Conservation (phyloP, 495 filamentous ascomycete species). For the Penicillium roqueforti region DNA sequence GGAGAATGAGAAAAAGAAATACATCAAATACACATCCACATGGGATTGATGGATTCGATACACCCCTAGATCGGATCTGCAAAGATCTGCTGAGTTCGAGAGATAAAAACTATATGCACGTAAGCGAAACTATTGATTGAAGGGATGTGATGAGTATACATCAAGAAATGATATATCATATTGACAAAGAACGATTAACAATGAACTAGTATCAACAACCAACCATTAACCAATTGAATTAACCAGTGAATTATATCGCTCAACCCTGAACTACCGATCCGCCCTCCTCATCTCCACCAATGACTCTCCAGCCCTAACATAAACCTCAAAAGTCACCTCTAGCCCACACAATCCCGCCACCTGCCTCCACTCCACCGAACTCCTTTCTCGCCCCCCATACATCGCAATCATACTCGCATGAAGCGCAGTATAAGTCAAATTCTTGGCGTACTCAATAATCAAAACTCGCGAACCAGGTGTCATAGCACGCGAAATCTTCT, state of each 20-base stretch:
- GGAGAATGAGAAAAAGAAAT: not conserved
- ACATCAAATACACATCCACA: not conserved
- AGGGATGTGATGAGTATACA: not conserved
- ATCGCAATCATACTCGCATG: constrained; percentile 38
- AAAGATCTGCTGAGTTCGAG: not conserved
- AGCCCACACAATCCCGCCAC: constrained; percentile 31
- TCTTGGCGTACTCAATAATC: constrained; percentile 40
- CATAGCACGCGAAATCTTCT: constrained; percentile 45
- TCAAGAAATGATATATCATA: not conserved
- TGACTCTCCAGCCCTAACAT: constrained; percentile 30
- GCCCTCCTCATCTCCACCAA: constrained; percentile 36
- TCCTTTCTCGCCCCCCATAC: constrained; percentile 35
- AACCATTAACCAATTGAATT: too few relatives aligned
- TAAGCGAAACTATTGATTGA: not conserved
- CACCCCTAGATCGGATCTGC: not conserved
- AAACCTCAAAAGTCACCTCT: constrained; percentile 33
- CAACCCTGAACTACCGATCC: not conserved
- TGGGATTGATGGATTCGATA: not conserved
- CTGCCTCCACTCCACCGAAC: constrained; percentile 29
- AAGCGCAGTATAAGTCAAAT: constrained; percentile 28
- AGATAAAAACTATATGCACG: not conserved
- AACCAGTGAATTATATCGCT: not conserved
- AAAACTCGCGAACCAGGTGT: constrained; percentile 41
- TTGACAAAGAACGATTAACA: too few relatives aligned
- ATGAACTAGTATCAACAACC: too few relatives aligned